These are phyloP conservation scores for Diaporthe citri DNA, from an alignment of 2,329 filamentous ascomycete species.

Conservation along the genomic window DNA sequence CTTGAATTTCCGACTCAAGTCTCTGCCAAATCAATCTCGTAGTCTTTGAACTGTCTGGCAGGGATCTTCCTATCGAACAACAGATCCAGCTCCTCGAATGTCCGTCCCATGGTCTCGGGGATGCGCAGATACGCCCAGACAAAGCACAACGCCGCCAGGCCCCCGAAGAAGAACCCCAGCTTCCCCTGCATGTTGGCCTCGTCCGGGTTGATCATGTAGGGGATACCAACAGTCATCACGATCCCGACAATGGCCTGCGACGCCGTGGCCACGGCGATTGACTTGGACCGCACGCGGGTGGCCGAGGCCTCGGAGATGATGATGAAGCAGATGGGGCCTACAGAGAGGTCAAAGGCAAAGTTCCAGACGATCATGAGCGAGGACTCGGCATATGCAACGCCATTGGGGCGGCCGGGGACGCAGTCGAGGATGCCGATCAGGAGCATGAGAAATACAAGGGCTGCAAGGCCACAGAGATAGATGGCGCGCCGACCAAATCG, in stretches of 20 bases:
- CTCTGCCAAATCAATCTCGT: conserved; percentile 53
- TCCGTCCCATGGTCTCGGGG: conserved; percentile 47
- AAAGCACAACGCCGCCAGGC: conserved; percentile 51
- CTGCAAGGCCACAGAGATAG: conserved; percentile 60
- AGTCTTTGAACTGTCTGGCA: conserved; percentile 75
- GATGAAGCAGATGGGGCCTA: conserved; percentile 64
- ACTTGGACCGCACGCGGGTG: conserved; percentile 59
- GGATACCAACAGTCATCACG: conserved; percentile 57
- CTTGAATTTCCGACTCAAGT: not conserved
- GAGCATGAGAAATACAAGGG: conserved; percentile 59
- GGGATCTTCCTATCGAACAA: conserved; percentile 74
- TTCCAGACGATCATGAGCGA: conserved; percentile 65
- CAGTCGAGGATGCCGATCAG: conserved; percentile 61
- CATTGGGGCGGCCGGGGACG: conserved; percentile 54
- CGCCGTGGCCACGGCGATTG: conserved; percentile 58
- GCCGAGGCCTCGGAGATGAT: conserved; percentile 66
- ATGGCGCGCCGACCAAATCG: conserved; percentile 65
- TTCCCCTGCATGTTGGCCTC: conserved; percentile 59
- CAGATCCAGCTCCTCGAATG: conserved; percentile 48
- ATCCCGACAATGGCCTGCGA: conserved; percentile 56
- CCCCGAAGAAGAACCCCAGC: conserved; percentile 56
- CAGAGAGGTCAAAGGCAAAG: conserved; percentile 64
- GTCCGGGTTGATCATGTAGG: conserved; percentile 59
- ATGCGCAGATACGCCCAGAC: conserved; percentile 52
- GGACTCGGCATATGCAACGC: conserved; percentile 61